phyloP scores from a whole-genome alignment of 176 grass and related monocot genomes.

The Eleusine indica region DNA sequence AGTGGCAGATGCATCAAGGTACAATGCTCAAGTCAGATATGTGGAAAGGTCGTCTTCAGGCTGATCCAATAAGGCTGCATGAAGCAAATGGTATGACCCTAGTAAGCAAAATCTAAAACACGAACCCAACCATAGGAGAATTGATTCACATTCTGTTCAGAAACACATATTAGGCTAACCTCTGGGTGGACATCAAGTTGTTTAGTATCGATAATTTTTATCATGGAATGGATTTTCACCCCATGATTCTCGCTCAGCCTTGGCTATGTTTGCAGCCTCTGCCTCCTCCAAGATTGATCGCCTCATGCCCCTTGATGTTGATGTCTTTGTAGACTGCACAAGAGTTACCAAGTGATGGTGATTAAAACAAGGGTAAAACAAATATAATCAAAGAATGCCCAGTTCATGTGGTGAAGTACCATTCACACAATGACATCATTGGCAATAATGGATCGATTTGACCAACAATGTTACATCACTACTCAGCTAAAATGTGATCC shows the following conservation, averaged over 20 bases:
- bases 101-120: not conserved
- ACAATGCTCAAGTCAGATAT: conserved; percentile 20
- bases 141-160: not conserved
- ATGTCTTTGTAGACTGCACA: conserved; percentile 64
- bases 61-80: conserved; percentile 20
- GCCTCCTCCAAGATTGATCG: conserved; percentile 73
- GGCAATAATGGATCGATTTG: not conserved
- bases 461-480: not conserved
- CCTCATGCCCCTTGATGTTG: conserved; percentile 52
- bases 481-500: not conserved
- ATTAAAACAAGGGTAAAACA: not conserved
- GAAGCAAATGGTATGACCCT: not conserved
- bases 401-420: not conserved
- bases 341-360: not conserved
- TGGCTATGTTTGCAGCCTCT: conserved; percentile 52
- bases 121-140: not conserved
- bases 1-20: conserved; percentile 14
- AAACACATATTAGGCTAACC: conserved; percentile 9
- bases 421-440: not conserved
- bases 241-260: conserved; percentile 68
- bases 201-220: conserved; percentile 53
- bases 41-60: conserved; percentile 3
- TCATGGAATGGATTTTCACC: conserved; percentile 82
- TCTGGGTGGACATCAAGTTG: not conserved
- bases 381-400: not conserved